phyloP scores from a whole-genome alignment of 208 protist genomes.

The Trypanosoma rangeli region DNA sequence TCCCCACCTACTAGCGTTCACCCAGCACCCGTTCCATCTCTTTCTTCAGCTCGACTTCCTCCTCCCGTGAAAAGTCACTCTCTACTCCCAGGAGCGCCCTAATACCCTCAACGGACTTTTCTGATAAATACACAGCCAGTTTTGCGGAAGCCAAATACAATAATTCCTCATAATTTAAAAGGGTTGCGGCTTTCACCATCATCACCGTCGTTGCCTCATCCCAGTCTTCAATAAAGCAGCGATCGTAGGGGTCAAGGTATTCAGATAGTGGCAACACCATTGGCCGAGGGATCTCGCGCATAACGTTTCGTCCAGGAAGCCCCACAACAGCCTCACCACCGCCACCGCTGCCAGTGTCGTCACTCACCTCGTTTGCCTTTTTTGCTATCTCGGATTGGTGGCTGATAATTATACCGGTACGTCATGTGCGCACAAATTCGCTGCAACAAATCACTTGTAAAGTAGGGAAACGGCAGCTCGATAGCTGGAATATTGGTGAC shows the following conservation, averaged over 20 bases:
- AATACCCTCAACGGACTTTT: constrained; percentile 88
- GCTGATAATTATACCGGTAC: constrained; percentile 45
- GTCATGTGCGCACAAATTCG: constrained; percentile 80
- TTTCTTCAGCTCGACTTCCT: constrained; percentile 84
- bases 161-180: constrained; percentile 87
- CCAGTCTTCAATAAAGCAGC: constrained; percentile 68
- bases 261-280: constrained; percentile 73
- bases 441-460: constrained; percentile 57
- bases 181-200: constrained; percentile 86
- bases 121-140: constrained; percentile 75
- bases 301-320: constrained; percentile 21
- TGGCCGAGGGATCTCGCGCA: constrained; percentile 65
- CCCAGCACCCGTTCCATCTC: constrained; percentile 40
- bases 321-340: neutral
- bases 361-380: neutral
- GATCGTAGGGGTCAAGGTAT: constrained; percentile 71
- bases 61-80: constrained; percentile 81
- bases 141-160: constrained; percentile 85
- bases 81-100: constrained; percentile 85
- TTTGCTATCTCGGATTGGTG: neutral
- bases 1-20: constrained; percentile 8
- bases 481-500: constrained; percentile 19
- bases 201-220: constrained; percentile 67
- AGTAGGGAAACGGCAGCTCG: constrained; percentile 76
- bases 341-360: neutral